Percentiles rank a stretch among this genome's conserved stretches.
phyloP scores from a whole-genome alignment of 352 stramenopile species.

The Pythium chondricola region DNA sequence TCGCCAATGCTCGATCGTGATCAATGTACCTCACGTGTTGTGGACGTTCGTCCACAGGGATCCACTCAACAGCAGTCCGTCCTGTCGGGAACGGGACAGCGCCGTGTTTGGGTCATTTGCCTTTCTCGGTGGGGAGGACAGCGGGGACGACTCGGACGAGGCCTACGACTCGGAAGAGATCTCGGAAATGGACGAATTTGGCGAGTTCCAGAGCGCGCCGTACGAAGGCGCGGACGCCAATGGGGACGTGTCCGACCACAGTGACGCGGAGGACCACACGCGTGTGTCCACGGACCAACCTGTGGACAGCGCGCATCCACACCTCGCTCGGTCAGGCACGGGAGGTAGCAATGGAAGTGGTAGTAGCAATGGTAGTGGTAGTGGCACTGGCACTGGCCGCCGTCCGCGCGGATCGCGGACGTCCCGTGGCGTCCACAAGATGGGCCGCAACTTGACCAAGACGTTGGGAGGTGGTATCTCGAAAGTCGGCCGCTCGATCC shows the following conservation, averaged over 20 bases:
- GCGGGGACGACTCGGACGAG: slow-evolving; percentile 69
- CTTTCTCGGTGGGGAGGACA: slow-evolving; percentile 79
- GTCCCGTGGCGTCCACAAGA: slow-evolving; percentile 61
- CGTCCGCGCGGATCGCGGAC: slow-evolving; percentile 17
- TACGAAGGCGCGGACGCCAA: neutral
- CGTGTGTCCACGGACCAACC: neutral
- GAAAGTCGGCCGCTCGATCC: slow-evolving; percentile 66
- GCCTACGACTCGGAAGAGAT: slow-evolving; percentile 71
- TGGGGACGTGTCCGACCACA: slow-evolving; percentile 6
- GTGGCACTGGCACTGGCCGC: neutral
- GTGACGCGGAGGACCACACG: slow-evolving; percentile 6
- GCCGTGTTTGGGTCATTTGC: slow-evolving; percentile 62
- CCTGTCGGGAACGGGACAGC: slow-evolving; percentile 36
- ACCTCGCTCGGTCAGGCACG: neutral
- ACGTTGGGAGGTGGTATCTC: slow-evolving; percentile 74
- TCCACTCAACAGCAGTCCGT: slow-evolving; percentile 71
- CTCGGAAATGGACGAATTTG: slow-evolving; percentile 64
- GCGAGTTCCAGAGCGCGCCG: slow-evolving; percentile 35
- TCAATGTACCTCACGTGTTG: too few species aligned
- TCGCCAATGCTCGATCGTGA: neutral
- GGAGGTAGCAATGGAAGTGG: too few species aligned
- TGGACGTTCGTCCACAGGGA: slow-evolving; percentile 26
- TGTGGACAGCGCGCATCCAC: slow-evolving; percentile 2
- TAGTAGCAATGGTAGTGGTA: too few species aligned
- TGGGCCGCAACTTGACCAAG: slow-evolving; percentile 73